Conservation (phyloP, 2,329 filamentous ascomycete species). For the Pseudogymnoascus sp. region DNA sequence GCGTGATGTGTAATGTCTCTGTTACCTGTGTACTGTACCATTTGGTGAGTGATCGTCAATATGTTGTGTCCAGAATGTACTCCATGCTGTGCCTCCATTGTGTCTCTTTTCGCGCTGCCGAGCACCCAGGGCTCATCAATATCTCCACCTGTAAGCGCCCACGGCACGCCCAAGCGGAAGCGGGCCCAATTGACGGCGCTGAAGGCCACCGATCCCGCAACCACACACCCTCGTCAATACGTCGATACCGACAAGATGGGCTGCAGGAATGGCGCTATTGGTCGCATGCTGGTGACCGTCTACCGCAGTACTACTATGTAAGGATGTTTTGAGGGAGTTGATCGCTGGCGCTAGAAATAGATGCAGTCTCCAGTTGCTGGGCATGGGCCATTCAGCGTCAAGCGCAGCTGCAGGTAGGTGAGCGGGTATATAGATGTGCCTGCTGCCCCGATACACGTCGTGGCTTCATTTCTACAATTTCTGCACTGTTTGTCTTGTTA, state of each 20-base stretch:
- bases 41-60: background rate
- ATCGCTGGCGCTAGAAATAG: slow-evolving; percentile 7
- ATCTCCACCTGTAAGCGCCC: slow-evolving; percentile 4
- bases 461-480: background rate
- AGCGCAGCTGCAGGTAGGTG: background rate
- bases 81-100: background rate
- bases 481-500: background rate
- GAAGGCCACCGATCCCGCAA: background rate
- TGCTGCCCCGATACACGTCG: slow-evolving; percentile 1
- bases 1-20: background rate
- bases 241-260: background rate
- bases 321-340: slow-evolving; percentile 3
- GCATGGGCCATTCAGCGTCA: slow-evolving; percentile 1
- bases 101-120: slow-evolving; percentile 6
- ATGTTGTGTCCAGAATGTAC: background rate
- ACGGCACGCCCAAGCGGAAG: background rate
- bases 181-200: background rate
- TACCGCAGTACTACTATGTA: background rate
- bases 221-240: slow-evolving; percentile 2
- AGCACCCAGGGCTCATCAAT: background rate
- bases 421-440: background rate
- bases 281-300: background rate
- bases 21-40: background rate
- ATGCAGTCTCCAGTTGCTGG: background rate
- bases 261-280: slow-evolving; percentile 5